Evolutionary conservation across 805 yeast species (phyloP).

Genomic region (Spathaspora passalidarum): DNA sequence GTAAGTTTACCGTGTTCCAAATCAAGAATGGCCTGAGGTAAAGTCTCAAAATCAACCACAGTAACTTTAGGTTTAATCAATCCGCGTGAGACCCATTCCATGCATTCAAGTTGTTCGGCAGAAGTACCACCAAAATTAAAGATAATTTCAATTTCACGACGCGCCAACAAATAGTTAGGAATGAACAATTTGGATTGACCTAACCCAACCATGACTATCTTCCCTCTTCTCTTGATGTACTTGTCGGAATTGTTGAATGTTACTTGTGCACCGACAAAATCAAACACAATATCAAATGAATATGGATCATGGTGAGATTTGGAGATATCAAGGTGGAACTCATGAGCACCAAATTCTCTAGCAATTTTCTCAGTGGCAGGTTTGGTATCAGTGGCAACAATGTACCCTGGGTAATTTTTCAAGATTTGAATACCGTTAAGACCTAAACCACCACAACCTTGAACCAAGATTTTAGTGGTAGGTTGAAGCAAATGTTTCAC

Average conservation of each 20-base stretch:
- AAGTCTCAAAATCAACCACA: slow-evolving; percentile 26
- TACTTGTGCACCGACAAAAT: slow-evolving; percentile 35
- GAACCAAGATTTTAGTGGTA: slow-evolving; percentile 31
- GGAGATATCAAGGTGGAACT: slow-evolving; percentile 31
- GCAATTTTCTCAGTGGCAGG: slow-evolving; percentile 25
- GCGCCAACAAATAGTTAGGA: slow-evolving; percentile 33
- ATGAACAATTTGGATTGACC: slow-evolving; percentile 30
- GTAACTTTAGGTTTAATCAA: slow-evolving; percentile 34
- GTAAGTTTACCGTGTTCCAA: slow-evolving; percentile 36
- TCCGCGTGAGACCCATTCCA: slow-evolving; percentile 41
- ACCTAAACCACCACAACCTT: slow-evolving; percentile 45
- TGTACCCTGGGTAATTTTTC: slow-evolving; percentile 26
- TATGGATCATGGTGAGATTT: slow-evolving; percentile 23
- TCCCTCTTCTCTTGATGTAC: slow-evolving; percentile 35
- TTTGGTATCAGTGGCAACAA: slow-evolving; percentile 35
- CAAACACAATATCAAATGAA: slow-evolving; percentile 39
- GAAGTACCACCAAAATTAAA: slow-evolving; percentile 46
- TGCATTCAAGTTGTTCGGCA: slow-evolving; percentile 39
- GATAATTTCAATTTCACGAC: slow-evolving; percentile 38
- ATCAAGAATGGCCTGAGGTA: slow-evolving; percentile 33
- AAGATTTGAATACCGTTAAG: slow-evolving; percentile 42
- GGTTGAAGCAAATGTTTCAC: slow-evolving; percentile 26
- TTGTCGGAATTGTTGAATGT: slow-evolving; percentile 25
- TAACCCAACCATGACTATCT: slow-evolving; percentile 42
- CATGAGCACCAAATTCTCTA: slow-evolving; percentile 37